Evolutionary conservation across 441 rosid species (phyloP), one percentile per base, ranked within the genome.

Genomic region (Iberis amara): DNA sequence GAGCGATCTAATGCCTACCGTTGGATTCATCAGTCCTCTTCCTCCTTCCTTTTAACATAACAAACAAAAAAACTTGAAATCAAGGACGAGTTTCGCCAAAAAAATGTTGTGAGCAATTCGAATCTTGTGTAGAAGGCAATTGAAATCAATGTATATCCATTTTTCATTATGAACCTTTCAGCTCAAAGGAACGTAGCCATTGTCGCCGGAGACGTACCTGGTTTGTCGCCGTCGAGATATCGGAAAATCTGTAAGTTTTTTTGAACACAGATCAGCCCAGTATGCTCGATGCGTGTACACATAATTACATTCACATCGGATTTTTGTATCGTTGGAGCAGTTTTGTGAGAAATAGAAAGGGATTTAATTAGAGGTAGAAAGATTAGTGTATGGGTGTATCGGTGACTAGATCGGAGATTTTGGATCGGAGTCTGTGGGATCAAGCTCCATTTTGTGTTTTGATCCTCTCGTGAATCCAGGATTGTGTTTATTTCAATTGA

Each of bases 81-180:
- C 21, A 18, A 18, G 21, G 21, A 18, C 21, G 21, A 53, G 79
- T 89, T 78, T 89, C 86, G 61, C 47, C 87, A 54, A 83, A 81
- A 83, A 81, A 84, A 74, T 23, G 21, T 76, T 70, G 55, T 65
- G 70, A 15, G 80, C 81, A 38, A 62, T 65, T 14, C 21, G 21
- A 18, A 18, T 18, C 21, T 18, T 18, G 1, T 18, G 21, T 18
- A 18, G 21, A 18, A 85, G 53, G 52, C 73, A 68, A 33, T 70
- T 61, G 57, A 79, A 75, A 37, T 38, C 51, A 42, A 33, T 39
- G 65, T 11, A 64, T 69, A 54, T 75, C 36, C 57, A 68, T 74
- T 63, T 74, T 7, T 28, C 32, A 28, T 71, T 11, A 26, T 82
- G 86, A 59, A 81, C 83, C 74, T 72, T 80, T 39, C 21, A 64